Evolutionary conservation across 2,329 filamentous ascomycete species (phyloP), one percentile per base, ranked within the genome.

Genomic region (Keithomyces neogunnii): DNA sequence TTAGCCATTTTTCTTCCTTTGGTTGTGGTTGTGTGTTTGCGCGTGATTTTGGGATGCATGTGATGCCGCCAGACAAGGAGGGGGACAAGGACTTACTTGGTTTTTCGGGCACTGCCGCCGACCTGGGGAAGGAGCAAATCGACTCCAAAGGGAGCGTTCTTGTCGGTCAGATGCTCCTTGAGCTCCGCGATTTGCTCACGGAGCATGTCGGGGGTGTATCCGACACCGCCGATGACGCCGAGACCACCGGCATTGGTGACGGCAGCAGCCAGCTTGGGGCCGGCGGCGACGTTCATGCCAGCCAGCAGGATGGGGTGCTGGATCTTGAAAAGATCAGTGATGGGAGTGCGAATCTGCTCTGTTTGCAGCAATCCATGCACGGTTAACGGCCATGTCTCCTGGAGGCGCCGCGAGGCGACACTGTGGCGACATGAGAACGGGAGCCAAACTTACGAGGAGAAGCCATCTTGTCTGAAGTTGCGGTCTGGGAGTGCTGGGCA

Each of bases 251-350:
- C 93, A 72, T 99, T 96, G 61, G 92, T 95, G 62, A 99, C 93
- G 42, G 93, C 93, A 35, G 93, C 93, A 49, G 93, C 93, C 65
- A 99, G 85, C 79, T 90, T 95, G 51, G 93, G 93, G 48, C 93
- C 93, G 54, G 93, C 93, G 52, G 93, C 93, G 57, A 97, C 93
- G 79, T 99, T 97, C 93, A 99, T 99, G 69, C 93, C 93, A 62
- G 93, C 93, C 56, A 99, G 85, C 65, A 99, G 77, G 67, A 99
- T 78, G 53, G 93, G 93, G 74, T 99, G 93, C 70, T 95, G 89
- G 81, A 99, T 97, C 78, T 89, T 88, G 74, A 99, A 87, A 58
- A 97, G 87, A 81, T 97, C 92, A 62, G 93, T 99, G 64, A 91
- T 78, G 60, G 88, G 84, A 50, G 93, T 99, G 66, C 88, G 88